Evolutionary conservation across 208 protist genomes (phyloP).

Genomic region (Trypanosoma theileri): DNA sequence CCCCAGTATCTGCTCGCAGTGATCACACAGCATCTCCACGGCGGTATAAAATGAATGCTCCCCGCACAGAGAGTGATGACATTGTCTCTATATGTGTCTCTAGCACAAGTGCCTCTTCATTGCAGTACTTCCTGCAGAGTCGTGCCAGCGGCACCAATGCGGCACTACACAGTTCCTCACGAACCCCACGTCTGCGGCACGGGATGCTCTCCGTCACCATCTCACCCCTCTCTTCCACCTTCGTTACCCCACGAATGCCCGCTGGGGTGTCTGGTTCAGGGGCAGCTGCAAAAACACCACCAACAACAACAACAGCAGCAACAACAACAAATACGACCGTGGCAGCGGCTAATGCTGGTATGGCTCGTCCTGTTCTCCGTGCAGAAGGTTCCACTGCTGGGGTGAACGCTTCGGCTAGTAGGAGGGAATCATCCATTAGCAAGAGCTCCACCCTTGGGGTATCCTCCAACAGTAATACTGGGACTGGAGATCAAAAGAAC

Average conservation of each 20-base stretch:
- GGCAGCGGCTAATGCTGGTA: too few relatives aligned
- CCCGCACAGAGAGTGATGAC: not conserved
- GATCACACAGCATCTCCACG: too few relatives aligned
- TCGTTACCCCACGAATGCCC: not conserved
- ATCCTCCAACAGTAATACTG: too few relatives aligned
- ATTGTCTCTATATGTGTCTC: conserved; percentile 15
- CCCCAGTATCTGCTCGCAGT: too few relatives aligned
- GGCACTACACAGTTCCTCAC: not conserved
- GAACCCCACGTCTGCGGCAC: not conserved
- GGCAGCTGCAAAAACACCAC: not conserved
- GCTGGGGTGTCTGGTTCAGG: not conserved
- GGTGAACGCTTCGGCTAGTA: too few relatives aligned
- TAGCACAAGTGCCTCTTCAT: conserved; percentile 4
- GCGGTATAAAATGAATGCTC: not conserved
- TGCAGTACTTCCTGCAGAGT: not conserved
- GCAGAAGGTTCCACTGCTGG: too few relatives aligned
- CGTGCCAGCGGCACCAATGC: not conserved
- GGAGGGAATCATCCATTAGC: too few relatives aligned
- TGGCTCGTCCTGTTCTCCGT: too few relatives aligned
- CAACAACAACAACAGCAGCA: not conserved
- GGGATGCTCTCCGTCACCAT: conserved; percentile 2
- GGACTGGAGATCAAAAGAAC: too few relatives aligned
- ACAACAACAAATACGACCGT: not conserved
- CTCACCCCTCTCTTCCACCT: conserved; percentile 1
- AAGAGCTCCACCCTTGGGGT: too few relatives aligned